These are phyloP conservation scores for Pseudocercospora pini-densiflorae DNA, from an alignment of 2,329 filamentous ascomycete genomes.

Conservation along the genomic window DNA sequence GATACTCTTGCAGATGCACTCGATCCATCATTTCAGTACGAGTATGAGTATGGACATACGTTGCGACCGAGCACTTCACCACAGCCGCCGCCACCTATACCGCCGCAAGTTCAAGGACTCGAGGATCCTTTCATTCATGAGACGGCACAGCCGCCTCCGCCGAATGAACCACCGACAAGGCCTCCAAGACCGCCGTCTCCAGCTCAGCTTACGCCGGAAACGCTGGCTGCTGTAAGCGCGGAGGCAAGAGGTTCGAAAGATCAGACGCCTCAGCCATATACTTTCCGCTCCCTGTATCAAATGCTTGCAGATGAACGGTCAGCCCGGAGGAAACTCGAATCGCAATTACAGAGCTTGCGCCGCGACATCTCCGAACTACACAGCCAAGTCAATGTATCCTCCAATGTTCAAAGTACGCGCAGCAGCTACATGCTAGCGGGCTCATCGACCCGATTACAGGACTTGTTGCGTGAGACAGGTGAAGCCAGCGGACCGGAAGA, in stretches of 20 bases:
- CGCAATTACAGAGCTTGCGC: conserved; percentile 35
- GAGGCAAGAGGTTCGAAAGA: conserved; percentile 3
- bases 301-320: conserved; percentile 45
- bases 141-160: conserved; percentile 4
- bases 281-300: conserved; percentile 43
- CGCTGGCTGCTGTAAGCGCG: conserved; percentile 17
- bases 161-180: conserved; percentile 5
- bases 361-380: conserved; percentile 39
- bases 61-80: conserved; percentile 32
- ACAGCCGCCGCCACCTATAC: conserved; percentile 22
- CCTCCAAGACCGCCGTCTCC: conserved; percentile 9
- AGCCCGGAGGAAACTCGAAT: conserved; percentile 41
- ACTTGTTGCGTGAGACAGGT: conserved; percentile 35
- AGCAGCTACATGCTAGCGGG: conserved; percentile 34
- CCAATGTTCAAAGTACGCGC: conserved; percentile 29
- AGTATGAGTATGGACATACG: conserved; percentile 30
- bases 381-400: conserved; percentile 33
- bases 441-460: conserved; percentile 33
- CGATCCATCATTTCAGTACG: conserved; percentile 28
- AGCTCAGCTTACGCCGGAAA: conserved; percentile 14
- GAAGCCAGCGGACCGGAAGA: conserved; percentile 21
- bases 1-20: conserved; percentile 35
- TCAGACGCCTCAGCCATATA: conserved; percentile 29
- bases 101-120: conserved; percentile 21
- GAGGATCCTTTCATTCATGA: conserved; percentile 25